phyloP scores from a whole-genome alignment of 2,329 filamentous ascomycete species.

The Mycosphaerelloides madeirae region DNA sequence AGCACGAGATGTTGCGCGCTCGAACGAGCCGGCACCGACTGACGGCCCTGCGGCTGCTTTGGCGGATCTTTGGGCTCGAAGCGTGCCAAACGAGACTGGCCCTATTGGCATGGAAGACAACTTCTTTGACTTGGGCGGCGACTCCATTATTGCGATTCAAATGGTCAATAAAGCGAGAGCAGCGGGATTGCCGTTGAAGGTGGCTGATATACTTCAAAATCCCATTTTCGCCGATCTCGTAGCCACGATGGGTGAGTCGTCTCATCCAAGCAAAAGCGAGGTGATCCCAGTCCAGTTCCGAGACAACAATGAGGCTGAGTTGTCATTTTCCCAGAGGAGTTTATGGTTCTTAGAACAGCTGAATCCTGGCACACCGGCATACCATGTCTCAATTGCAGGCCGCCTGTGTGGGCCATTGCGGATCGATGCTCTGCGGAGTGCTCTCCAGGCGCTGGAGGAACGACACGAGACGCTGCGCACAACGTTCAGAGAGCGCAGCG shows the following conservation, averaged over 20 bases:
- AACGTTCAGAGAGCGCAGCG: slow-evolving; percentile 3
- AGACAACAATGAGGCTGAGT: slow-evolving; percentile 1
- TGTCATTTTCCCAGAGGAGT: slow-evolving; percentile 6
- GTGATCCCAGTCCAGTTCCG: neutral
- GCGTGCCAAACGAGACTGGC: neutral
- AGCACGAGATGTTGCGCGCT: neutral
- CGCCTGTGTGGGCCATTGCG: slow-evolving; percentile 2
- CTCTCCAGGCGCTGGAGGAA: slow-evolving; percentile 6
- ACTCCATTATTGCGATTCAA: slow-evolving; percentile 39
- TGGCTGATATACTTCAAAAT: slow-evolving; percentile 3
- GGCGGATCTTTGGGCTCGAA: neutral
- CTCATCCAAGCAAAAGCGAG: neutral
- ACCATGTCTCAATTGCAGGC: slow-evolving; percentile 3
- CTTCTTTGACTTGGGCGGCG: slow-evolving; percentile 43
- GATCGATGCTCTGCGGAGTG: slow-evolving; percentile 1
- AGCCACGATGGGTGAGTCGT: neutral
- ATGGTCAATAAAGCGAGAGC: neutral
- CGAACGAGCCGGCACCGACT: neutral
- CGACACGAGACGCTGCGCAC: slow-evolving; percentile 10
- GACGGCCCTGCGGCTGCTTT: neutral
- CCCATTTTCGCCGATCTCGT: slow-evolving; percentile 3
- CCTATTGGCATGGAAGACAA: slow-evolving; percentile 31
- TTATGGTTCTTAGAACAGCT: slow-evolving; percentile 11
- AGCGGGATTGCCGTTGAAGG: neutral
- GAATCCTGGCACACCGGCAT: slow-evolving; percentile 2